Evolutionary conservation across 108 stramenopile species (phyloP), one percentile per base, ranked within the genome.

Genomic region (Skeletonema costatum): DNA sequence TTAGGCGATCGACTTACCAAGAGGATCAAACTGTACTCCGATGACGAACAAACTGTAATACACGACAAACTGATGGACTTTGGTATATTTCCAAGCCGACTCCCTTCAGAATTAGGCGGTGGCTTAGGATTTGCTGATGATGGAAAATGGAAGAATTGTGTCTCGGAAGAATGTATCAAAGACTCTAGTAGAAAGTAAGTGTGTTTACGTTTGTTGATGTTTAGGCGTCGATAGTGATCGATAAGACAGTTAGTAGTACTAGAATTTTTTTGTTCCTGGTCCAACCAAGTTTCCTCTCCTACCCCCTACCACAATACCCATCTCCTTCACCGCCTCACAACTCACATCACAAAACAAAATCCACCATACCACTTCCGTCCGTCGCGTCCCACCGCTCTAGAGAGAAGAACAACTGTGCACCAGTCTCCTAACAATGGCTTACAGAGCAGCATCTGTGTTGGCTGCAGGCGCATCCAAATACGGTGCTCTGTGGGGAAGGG

Each of bases 401-500:
- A 36, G 6, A 25, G 25, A 0, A n/a, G n/a, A 25, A 25, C 25
- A 25, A 25, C 25, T 25, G 25, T 25, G 35, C 5, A 36, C 35
- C 35, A 36, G 35, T 41, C 53, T 21, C 48, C 46, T 2, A 9
- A 71, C 35, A 48, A 80, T 80, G 78, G 78, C 78, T 0, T 76
- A 67, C 66, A 76, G 33, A 62, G 75, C 68, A 31, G 68, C 67
- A 6, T 38, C 66, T 67, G 51, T 66, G 14, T 71, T 62, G 33
- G 70, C 58, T 38, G 59, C 66, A 48, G 46, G 44, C 16, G 66
- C 66, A 42, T 65, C 78, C n/a, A 80, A 74, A 64, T 80, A 86
- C 69, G 92, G 93, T 69, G 85, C 85, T 5, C 71, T 95, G 0
- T 95, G 93, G 93, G 85, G 88, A 44, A 78, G 86, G 31, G 93